Evolutionary conservation across 768 basidiomycete genomes (phyloP).

Genomic region (Rhizopogon roseolus): DNA sequence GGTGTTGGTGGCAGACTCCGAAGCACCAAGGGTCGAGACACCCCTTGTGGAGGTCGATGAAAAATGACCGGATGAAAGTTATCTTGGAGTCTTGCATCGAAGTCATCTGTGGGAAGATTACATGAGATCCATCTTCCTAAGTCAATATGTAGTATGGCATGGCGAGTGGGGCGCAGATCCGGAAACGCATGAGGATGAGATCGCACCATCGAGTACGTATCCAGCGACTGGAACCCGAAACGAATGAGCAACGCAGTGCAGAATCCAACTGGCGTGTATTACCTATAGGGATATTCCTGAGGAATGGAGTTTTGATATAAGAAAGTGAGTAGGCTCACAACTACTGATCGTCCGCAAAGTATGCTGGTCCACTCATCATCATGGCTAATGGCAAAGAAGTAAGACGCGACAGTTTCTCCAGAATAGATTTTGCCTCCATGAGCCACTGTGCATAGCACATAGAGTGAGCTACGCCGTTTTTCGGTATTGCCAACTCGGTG

Average conservation of each 20-base stretch:
- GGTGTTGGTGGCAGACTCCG: not conserved
- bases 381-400: conserved; percentile 25
- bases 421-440: conserved; percentile 19
- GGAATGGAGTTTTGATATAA: conserved; percentile 6
- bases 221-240: conserved; percentile 22
- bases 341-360: conserved; percentile 21
- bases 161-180: not conserved
- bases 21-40: not conserved
- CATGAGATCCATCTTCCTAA: not conserved
- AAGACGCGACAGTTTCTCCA: conserved; percentile 9
- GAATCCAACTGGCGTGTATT: conserved; percentile 26
- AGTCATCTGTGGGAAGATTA: not conserved
- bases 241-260: conserved; percentile 19
- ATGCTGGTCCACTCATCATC: conserved; percentile 23
- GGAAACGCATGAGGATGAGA: not conserved
- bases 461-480: not conserved
- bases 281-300: conserved; percentile 11
- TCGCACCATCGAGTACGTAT: conserved; percentile 27
- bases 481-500: too few relatives aligned
- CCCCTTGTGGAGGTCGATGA: not conserved
- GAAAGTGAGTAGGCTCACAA: conserved; percentile 13
- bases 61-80: too few relatives aligned
- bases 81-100: not conserved
- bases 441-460: conserved; percentile 9
- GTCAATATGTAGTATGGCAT: not conserved